These are phyloP conservation scores for Marasmius tenuissimus DNA, from an alignment of 1,284 basidiomycete species.

Conservation along the genomic window DNA sequence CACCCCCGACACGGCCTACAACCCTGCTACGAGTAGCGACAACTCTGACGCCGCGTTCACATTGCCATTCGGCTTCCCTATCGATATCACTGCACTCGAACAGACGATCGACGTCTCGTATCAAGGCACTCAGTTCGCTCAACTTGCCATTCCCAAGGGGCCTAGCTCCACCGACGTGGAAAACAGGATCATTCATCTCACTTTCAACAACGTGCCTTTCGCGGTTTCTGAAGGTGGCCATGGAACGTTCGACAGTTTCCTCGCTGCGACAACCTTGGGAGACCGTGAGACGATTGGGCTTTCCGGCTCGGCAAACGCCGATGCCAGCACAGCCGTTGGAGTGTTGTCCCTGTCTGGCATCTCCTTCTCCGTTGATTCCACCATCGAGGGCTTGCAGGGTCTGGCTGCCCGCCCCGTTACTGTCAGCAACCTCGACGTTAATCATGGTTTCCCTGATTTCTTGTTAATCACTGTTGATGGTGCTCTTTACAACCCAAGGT, in stretches of 20 bases:
- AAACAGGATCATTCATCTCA: constrained; percentile 61
- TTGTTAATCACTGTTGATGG: constrained; percentile 72
- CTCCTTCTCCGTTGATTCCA: constrained; percentile 62
- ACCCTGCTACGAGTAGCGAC: constrained; percentile 60
- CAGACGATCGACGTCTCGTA: constrained; percentile 64
- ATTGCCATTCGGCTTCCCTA: constrained; percentile 71
- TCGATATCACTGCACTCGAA: constrained; percentile 64
- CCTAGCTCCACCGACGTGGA: constrained; percentile 65
- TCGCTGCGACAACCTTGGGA: constrained; percentile 64
- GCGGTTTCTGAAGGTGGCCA: constrained; percentile 54
- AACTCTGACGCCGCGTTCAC: constrained; percentile 64
- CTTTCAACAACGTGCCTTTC: constrained; percentile 65
- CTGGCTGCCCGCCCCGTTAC: constrained; percentile 60
- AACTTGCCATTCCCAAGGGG: constrained; percentile 61
- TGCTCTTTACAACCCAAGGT: constrained; percentile 64
- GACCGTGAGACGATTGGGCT: constrained; percentile 53
- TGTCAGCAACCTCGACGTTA: constrained; percentile 67
- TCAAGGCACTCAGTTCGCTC: constrained; percentile 57
- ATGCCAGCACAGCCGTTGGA: constrained; percentile 74
- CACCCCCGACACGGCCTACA: constrained; percentile 53
- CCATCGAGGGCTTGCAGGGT: constrained; percentile 69
- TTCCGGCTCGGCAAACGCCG: constrained; percentile 58
- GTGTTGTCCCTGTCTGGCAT: constrained; percentile 61
- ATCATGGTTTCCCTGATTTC: constrained; percentile 66
- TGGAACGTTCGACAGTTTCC: constrained; percentile 59